Evolutionary conservation across 305 asterid species (phyloP), one percentile per base, ranked within the genome.

Genomic region (Coffea humblotiana): DNA sequence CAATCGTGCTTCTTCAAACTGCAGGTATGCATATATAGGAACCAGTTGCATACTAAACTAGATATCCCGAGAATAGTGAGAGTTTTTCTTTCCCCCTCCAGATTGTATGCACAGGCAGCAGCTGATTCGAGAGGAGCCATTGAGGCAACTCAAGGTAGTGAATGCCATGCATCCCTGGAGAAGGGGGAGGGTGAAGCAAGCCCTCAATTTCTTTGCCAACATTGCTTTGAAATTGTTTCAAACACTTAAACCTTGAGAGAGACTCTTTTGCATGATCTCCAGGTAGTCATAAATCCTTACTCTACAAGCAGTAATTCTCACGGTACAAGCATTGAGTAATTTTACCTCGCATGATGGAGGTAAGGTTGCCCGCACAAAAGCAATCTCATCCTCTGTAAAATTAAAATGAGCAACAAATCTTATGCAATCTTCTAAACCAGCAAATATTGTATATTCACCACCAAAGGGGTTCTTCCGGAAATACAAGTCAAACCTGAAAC

Each of bases 381-480:
- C 91, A 81, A 95, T 92, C 82, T 95, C 97, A 74, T 95, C 97
- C 72, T 92, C 98, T 27, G 90, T 85, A 74, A 95, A 87, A 77
- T 37, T 88, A 75, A 93, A 95, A 83, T 92, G 93, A 64, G 99
- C 99, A 80, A 95, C 90, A 77, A 95, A 84, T 85, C 76, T 91
- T 76, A 93, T 92, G 86, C 99, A 93, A 91, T 95, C 98, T 85
- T 95, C 99, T 78, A 95, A 86, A 78, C 99, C 99, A 83, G 99
- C 98, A 92, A 93, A 95, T 60, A 93, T 86, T 9, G 99, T 93
- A 79, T 93, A 95, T 86, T 95, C 98, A 72, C 98, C 98, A 3
- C 99, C 98, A 86, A 93, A 95, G 10, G 98, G 99, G 77, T 91
- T 95, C 78, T 72, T 90, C 80, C 99, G 87, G 80, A 89, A 92